phyloP scores from a whole-genome alignment of 108 stramenopile genomes.

The Craspedostauros australis region DNA sequence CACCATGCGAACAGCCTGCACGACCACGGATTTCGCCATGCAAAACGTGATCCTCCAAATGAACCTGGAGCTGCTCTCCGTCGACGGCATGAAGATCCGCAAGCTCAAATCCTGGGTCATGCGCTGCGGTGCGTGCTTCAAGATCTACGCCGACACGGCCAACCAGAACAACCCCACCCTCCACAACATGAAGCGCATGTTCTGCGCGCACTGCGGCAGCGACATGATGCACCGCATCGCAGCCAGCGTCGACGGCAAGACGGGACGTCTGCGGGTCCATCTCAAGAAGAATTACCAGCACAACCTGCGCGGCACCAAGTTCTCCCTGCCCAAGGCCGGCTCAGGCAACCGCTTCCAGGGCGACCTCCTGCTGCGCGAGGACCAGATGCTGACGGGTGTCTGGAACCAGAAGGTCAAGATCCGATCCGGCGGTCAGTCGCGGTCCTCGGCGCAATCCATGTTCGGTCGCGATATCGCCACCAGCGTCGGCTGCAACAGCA shows the following conservation, averaged over 20 bases:
- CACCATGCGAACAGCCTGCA: constrained; percentile 77
- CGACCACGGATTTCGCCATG: constrained; percentile 99
- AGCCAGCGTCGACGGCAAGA: constrained; percentile 82
- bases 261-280: constrained; percentile 83
- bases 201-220: constrained; percentile 93
- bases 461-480: constrained; percentile 85
- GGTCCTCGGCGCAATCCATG: constrained; percentile 55
- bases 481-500: constrained; percentile 68
- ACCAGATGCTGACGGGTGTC: constrained; percentile 92
- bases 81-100: constrained; percentile 84
- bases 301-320: constrained; percentile 89
- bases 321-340: constrained; percentile 87
- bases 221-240: constrained; percentile 82
- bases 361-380: constrained; percentile 92
- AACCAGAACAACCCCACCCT: constrained; percentile 22
- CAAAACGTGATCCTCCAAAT: constrained; percentile 98
- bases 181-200: constrained; percentile 56
- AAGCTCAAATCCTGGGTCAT: constrained; percentile 90
- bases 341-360: constrained; percentile 70
- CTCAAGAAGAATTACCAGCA: constrained; percentile 74
- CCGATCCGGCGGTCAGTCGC: constrained; percentile 48
- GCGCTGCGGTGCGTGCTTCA: constrained; percentile 93
- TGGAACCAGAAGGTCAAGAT: constrained; percentile 95
- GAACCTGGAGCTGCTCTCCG: constrained; percentile 83
- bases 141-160: constrained; percentile 56